These are phyloP conservation scores for Syzygium syzygioides DNA, from an alignment of 441 rosid species.

Conservation along the genomic window DNA sequence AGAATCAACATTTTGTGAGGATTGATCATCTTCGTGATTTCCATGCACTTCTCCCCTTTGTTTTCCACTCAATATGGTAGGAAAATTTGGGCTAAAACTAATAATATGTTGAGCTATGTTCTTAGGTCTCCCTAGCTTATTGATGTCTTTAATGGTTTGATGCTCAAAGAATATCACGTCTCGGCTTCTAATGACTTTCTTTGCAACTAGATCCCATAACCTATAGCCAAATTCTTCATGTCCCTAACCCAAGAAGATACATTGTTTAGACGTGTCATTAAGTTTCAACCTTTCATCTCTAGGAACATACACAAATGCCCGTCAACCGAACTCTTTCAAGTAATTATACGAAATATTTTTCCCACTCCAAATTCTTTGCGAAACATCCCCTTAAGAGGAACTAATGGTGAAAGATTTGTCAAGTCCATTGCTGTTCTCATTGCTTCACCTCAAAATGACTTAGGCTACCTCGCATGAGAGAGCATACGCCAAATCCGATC, in stretches of 20 bases:
- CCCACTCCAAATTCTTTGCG: accelerated
- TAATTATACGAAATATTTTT: not conserved
- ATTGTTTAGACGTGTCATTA: not conserved
- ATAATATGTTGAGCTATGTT: not conserved
- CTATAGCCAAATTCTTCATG: accelerated
- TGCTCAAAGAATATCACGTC: not conserved
- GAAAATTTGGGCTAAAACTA: not conserved
- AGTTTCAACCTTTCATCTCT: not conserved
- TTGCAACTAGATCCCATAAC: accelerated
- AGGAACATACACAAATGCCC: accelerated
- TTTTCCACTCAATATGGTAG: accelerated
- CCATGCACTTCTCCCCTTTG: not conserved
- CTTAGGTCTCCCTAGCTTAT: not conserved
- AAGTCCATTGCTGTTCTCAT: too few species aligned
- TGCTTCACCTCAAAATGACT: not conserved
- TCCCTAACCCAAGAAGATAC: not conserved
- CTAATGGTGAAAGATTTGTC: not conserved
- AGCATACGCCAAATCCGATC: accelerated
- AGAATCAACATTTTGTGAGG: not conserved
- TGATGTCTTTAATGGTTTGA: accelerated
- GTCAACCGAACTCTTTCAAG: accelerated
- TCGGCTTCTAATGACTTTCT: accelerated
- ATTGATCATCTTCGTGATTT: not conserved
- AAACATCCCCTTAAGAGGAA: not conserved
- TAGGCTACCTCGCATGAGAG: not conserved